Conservation (phyloP, 192 early-diverging fungal genomes). For the Coemansia sp. region DNA sequence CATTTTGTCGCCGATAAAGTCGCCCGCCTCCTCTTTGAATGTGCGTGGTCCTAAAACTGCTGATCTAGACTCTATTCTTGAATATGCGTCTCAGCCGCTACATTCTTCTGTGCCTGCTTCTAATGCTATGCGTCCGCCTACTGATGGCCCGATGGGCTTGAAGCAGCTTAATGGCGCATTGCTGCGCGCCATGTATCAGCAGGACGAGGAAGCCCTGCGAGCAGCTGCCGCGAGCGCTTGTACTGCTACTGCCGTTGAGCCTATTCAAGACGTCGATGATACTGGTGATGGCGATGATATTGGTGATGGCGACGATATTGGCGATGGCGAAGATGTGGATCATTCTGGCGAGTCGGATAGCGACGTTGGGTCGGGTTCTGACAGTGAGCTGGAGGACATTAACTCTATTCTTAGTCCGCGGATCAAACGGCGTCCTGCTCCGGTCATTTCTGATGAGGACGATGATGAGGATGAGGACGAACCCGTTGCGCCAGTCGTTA, state of each 20-base stretch:
- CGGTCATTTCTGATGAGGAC: conserved; percentile 35
- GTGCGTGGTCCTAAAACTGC: neutral
- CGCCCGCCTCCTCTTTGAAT: neutral
- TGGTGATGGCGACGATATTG: neutral
- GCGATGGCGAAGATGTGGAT: neutral
- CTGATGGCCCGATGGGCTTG: conserved; percentile 31
- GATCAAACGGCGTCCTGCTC: conserved; percentile 2
- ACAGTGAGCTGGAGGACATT: conserved; percentile 4
- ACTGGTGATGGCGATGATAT: neutral
- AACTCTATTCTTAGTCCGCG: neutral
- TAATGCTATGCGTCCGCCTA: conserved; percentile 12
- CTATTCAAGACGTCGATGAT: neutral
- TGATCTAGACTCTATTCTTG: conserved; percentile 33
- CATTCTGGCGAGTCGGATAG: neutral
- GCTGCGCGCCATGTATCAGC: conserved; percentile 33
- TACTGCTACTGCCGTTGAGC: neutral
- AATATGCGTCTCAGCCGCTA: conserved; percentile 42
- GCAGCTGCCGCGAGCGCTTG: neutral
- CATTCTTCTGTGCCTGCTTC: conserved; percentile 7
- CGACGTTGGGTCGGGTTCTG: neutral
- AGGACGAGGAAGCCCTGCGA: conserved; percentile 15
- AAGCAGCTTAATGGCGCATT: conserved; percentile 38
- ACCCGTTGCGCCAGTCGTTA: conserved; percentile 2
- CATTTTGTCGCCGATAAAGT: neutral
- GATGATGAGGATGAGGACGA: conserved; percentile 1